Base-by-base conservation (phyloP, 345 rosid species). In the Arabis hirsuta region DNA sequence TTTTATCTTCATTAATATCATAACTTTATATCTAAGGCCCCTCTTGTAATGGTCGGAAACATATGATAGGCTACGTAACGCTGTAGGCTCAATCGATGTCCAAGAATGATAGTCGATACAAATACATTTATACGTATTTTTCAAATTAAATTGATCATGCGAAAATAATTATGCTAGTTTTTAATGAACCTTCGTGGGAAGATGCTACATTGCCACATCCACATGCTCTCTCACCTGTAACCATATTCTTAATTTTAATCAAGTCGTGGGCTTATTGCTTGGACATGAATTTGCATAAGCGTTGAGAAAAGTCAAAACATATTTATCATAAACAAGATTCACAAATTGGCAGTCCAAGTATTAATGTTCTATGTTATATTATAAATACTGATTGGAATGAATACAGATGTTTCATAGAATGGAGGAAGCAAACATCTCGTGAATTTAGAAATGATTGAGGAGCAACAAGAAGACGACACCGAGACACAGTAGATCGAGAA, bases 181-280 rank as follows among this genome's bases (percentile, higher is more conserved):
- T 2, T 9, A 56, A 56, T 56, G 77, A 65, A 73, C 65, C 60
- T 56, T 65, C 72, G 66, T 73, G 72, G 29, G 72, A 65, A 57
- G 72, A 60, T 41, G 60, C 5, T 24, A 20, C 31, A 20, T 12
- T 72, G 48, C 7, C 48, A 72, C 55, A 53, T 54, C 43, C 32
- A 47, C 69, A 50, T 50, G 46, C 16, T 31, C 43, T 72, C 64
- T 73, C 32, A 44, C 70, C 22, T 34, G 41, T 72, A 47, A 34
- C 59, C 43, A 29, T 44, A 65, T 73, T 65, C 19, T 42, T 42
- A 42, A 19, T 19, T 45, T 8, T 14, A 55, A 64, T 55, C 24
- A 24, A 56, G 20, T 63, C 22, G 19, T 20, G 42, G 43, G 59
- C 44, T 12, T 50, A 11, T 29, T 13, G 38, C 31, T 39, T 62